Evolutionary conservation across 257 asterid genomes (phyloP), one percentile per base, ranked within the genome.

Genomic region (Solanum tarijense): DNA sequence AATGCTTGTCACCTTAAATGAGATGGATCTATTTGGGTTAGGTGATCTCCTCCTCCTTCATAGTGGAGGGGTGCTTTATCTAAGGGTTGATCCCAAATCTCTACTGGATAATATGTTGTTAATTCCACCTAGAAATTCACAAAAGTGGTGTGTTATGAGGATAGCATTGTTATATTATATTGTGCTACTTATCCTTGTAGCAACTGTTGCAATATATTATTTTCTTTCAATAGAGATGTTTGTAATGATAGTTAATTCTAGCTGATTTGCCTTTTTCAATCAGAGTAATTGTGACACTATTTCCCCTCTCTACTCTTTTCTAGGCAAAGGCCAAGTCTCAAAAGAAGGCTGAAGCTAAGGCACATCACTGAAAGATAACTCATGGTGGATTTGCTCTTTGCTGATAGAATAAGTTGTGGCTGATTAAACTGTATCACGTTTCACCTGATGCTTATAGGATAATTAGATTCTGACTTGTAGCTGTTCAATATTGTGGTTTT

Each of bases 241-340:
- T 78, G 65, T 41, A 27, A 81, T 81, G 18, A 38, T 29, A 29
- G 27, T 81, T 81, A 81, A 27, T 29, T 81, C 39, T 46, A 41
- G 38, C 36, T 41, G 65, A 39, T 68, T 71, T 38, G 1, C 81
- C 31, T 18, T 5, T 29, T 86, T 20, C 3, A 18, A 71, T 86
- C 35, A 86, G 18, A 29, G 68, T 27, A 72, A 72, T 20, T 34
- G 83, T 31, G 81, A 72, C 69, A 73, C 62, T 52, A 25, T 14
- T 78, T 8, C 2, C 69, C 25, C 87, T 27, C 10, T 31, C 1
- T 81, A 5, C 58, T 43, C 21, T 39, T 81, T 46, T 48, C 38
- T 46, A 88, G 89, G 87, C 89, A 4, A 83, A 88, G 68, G 89
- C 87, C 18, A 88, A 83, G 39, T 83, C 89, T 71, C 85, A 88